Evolutionary conservation across 441 rosid genomes (phyloP), one percentile per base, ranked within the genome.

Genomic region (Geranium incanum): DNA sequence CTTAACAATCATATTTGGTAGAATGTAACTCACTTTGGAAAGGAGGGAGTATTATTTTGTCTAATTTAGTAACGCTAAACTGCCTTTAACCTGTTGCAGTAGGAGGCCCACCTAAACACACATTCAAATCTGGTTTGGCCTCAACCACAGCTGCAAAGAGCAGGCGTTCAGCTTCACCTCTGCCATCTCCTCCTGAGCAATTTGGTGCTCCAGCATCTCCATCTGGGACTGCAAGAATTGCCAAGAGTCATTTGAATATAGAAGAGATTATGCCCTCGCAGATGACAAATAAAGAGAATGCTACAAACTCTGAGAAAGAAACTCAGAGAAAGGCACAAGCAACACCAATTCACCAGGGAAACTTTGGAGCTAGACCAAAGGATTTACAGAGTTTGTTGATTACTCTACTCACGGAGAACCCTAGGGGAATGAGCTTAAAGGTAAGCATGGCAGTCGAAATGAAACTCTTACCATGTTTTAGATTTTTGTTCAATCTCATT

Each of bases 371-470:
- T 71, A 82, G 81, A 73, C 82, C 92, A 78, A 74, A 55, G 72
- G 92, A 91, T 83, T 79, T 93, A 83, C 85, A 84, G 84, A 81
- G 86, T 76, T 71, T 81, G 81, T 68, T 89, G 80, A 81, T 84
- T 73, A 71, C 82, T 79, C 75, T 86, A 74, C 90, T 93, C 62
- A 87, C 70, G 59, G 89, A 91, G 81, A 85, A 89, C 71, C 92
- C 96, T 16, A 85, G 81, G 72, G 95, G 95, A 45, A 84, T 91
- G 97, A 91, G 82, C 87, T 80, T 89, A 76, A 87, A 92, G 96
- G 99, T 88, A 83, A 77, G 80, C 69, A 38, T 57, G 55, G 52
- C 41, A 12, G 73, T 69, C 63, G 72, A 65, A 43, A 12, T 68
- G 36, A 69, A 38, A 65, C 21, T 68, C 68, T 70, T 45, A 15